Percentiles rank a stretch among this genome's conserved stretches.
phyloP scores from a whole-genome alignment of 768 basidiomycete species.

The Gymnopilus junonius region DNA sequence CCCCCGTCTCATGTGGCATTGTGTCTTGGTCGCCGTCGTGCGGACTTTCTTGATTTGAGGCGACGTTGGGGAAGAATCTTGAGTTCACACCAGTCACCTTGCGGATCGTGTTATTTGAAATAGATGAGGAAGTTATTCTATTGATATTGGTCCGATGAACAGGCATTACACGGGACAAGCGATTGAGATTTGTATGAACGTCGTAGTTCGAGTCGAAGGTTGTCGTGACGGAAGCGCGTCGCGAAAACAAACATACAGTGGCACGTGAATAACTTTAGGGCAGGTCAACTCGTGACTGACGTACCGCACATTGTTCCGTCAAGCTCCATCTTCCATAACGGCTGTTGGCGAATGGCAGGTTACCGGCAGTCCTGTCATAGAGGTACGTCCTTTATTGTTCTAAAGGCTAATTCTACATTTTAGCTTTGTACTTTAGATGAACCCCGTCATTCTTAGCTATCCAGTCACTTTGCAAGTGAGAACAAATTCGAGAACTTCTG shows the following conservation, averaged over 20 bases:
- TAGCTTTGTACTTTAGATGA: neutral
- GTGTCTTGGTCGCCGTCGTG: neutral
- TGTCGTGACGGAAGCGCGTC: neutral
- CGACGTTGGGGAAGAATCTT: neutral
- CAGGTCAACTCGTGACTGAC: constrained; percentile 1
- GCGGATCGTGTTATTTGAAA: neutral
- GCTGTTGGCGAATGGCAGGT: neutral
- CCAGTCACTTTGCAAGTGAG: neutral
- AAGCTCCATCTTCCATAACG: neutral
- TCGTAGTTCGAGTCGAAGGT: neutral
- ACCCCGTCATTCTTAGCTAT: neutral
- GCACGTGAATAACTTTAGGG: constrained; percentile 2
- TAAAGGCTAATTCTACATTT: neutral
- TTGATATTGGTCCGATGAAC: neutral
- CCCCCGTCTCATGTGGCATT: neutral
- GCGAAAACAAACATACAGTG: neutral
- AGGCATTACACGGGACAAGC: neutral
- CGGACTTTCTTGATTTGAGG: neutral
- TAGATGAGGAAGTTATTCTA: neutral
- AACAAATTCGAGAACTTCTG: no score
- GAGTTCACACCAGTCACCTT: neutral
- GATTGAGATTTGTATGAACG: neutral
- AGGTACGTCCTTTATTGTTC: neutral
- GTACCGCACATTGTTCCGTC: neutral
- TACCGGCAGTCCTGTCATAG: neutral